These are phyloP conservation scores for Dissophora globulifera DNA, from an alignment of 192 early-diverging fungal genomes.

Conservation along the genomic window DNA sequence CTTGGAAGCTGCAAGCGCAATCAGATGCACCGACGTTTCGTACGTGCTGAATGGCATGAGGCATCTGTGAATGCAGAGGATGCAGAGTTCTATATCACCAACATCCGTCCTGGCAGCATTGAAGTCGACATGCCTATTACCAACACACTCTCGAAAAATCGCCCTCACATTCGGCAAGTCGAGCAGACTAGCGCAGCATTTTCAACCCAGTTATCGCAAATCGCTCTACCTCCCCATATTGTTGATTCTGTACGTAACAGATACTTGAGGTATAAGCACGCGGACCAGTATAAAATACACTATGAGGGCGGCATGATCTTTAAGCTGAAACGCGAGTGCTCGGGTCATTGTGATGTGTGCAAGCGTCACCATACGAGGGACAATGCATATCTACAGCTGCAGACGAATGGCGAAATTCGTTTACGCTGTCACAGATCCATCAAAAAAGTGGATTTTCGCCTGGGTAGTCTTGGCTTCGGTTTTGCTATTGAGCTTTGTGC, in stretches of 20 bases:
- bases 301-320: conserved; percentile 1
- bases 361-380: conserved; percentile 5
- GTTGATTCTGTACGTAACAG: not conserved
- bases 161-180: not conserved
- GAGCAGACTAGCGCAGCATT: conserved; percentile 1
- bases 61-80: conserved; percentile 11
- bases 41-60: conserved; percentile 16
- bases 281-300: conserved; percentile 6
- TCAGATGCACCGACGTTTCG: not conserved
- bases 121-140: conserved; percentile 1
- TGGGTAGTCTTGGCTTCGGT: not conserved
- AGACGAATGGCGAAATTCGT: not conserved
- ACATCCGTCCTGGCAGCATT: not conserved
- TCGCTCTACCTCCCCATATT: no score
- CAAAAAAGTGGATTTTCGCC: no score
- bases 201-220: no score
- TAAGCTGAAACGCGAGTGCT: not conserved
- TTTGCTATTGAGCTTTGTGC: not conserved
- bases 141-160: not conserved
- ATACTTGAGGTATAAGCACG: conserved; percentile 3
- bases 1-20: conserved; percentile 21
- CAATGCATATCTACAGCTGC: conserved; percentile 12
- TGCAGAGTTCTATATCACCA: conserved; percentile 16
- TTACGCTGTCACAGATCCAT: conserved; percentile 22
- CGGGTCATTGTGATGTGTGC: conserved; percentile 22